Evolutionary conservation across 192 early-diverging fungal species (phyloP).

Genomic region (Backusella psychrophila): DNA sequence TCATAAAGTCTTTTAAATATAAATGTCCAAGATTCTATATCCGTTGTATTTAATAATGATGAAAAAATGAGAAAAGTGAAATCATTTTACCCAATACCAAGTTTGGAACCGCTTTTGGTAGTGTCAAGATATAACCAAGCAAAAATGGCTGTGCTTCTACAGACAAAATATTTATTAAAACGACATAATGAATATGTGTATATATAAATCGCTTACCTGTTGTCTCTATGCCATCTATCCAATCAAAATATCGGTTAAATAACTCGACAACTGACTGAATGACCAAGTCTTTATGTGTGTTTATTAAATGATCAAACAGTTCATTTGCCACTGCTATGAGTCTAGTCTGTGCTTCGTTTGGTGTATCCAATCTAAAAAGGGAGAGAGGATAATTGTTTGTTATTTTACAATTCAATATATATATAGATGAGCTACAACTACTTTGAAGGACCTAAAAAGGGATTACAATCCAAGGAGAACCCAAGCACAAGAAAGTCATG

Average conservation of each 20-base stretch:
- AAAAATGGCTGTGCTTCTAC: constrained; percentile 4
- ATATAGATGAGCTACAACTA: background rate
- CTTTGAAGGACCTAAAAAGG: background rate
- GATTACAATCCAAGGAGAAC: background rate
- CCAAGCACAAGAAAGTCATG: constrained; percentile 5
- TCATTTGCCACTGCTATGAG: background rate
- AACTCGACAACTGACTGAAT: background rate
- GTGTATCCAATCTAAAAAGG: background rate
- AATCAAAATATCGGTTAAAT: background rate
- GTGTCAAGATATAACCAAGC: constrained; percentile 5
- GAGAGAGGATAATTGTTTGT: background rate
- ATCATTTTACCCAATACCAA: background rate
- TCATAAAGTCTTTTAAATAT: constrained; percentile 14
- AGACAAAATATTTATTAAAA: background rate
- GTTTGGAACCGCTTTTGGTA: constrained; percentile 6
- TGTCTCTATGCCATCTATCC: background rate
- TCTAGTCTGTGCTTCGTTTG: background rate
- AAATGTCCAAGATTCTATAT: constrained; percentile 14
- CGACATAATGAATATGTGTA: background rate
- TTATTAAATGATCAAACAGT: constrained; percentile 3
- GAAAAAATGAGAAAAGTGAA: background rate
- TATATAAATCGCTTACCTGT: background rate
- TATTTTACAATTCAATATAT: background rate
- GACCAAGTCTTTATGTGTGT: background rate
- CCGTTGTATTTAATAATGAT: background rate